phyloP scores from a whole-genome alignment of 164 flowering plant species.

The Umbilicus rupestris region DNA sequence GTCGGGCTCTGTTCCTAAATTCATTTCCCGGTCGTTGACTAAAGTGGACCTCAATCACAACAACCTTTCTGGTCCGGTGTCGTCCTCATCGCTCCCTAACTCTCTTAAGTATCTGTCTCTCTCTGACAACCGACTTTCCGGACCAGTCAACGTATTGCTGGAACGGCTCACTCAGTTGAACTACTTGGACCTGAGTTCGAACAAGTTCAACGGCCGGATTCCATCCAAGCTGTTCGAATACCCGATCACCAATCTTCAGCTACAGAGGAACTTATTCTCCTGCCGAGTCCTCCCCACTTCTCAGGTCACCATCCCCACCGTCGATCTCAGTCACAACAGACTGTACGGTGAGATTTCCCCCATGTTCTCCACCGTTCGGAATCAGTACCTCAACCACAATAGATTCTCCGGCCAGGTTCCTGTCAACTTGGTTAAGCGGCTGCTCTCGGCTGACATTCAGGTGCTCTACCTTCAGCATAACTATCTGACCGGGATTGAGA shows the following conservation, averaged over 20 bases:
- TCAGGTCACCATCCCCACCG: conserved; percentile 52
- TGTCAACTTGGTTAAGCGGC: conserved; percentile 50
- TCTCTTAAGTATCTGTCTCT: conserved; percentile 72
- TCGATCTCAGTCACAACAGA: conserved; percentile 78
- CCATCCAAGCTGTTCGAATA: conserved; percentile 56
- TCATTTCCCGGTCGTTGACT: conserved; percentile 37
- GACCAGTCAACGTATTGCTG: conserved; percentile 49
- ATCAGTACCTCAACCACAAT: conserved; percentile 73
- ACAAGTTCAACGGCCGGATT: conserved; percentile 70
- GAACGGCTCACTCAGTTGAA: conserved; percentile 44
- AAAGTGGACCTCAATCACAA: conserved; percentile 84
- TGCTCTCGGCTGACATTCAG: conserved; percentile 48
- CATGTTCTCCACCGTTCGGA: conserved; percentile 64
- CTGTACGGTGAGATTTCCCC: conserved; percentile 68
- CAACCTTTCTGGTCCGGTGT: conserved; percentile 58
- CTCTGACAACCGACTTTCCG: conserved; percentile 58
- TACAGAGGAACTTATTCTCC: conserved; percentile 60
- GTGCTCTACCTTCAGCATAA: conserved; percentile 80
- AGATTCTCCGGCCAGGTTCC: conserved; percentile 79
- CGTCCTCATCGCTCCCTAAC: conserved; percentile 41
- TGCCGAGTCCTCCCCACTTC: conserved; percentile 53
- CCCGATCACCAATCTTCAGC: conserved; percentile 54
- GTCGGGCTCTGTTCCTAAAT: conserved; percentile 58
- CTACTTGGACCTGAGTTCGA: conserved; percentile 75
- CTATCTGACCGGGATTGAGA: conserved; percentile 66